Conservation (phyloP, 140 eudicot species). For the Anethum foeniculum region DNA sequence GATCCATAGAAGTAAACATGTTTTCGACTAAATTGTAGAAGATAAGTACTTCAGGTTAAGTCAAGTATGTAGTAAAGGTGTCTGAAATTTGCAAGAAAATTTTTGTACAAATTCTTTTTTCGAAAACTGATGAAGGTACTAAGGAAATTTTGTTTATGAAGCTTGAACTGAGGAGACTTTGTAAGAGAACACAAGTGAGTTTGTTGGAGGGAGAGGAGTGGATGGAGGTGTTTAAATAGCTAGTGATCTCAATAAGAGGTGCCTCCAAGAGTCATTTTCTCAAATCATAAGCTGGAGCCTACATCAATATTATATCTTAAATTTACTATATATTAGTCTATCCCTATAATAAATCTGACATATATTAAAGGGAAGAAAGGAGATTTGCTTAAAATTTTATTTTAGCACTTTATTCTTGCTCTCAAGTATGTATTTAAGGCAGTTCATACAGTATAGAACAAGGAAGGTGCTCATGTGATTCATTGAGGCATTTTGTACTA, state of each 20-base stretch:
- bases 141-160: slow-evolving; percentile 4
- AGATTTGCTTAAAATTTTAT: background rate
- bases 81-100: background rate
- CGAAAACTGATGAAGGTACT: background rate
- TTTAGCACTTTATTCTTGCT: background rate
- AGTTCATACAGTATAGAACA: slow-evolving; percentile 2
- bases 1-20: slow-evolving; percentile 32
- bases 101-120: background rate
- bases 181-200: slow-evolving; percentile 13
- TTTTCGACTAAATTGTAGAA: background rate
- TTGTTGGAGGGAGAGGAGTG: slow-evolving; percentile 24
- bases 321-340: slow-evolving; percentile 12
- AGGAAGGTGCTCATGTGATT: slow-evolving; percentile 19
- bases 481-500: background rate
- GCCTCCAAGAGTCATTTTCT: slow-evolving; percentile 24
- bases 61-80: background rate
- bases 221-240: slow-evolving; percentile 38
- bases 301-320: slow-evolving; percentile 25
- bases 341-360: background rate
- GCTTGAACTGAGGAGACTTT: slow-evolving; percentile 14
- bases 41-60: background rate
- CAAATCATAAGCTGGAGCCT: slow-evolving; percentile 39
- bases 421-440: background rate
- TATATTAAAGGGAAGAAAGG: background rate
- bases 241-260: slow-evolving; percentile 16